Evolutionary conservation across 345 rosid genomes (phyloP).

Genomic region (Kandelia obovata): DNA sequence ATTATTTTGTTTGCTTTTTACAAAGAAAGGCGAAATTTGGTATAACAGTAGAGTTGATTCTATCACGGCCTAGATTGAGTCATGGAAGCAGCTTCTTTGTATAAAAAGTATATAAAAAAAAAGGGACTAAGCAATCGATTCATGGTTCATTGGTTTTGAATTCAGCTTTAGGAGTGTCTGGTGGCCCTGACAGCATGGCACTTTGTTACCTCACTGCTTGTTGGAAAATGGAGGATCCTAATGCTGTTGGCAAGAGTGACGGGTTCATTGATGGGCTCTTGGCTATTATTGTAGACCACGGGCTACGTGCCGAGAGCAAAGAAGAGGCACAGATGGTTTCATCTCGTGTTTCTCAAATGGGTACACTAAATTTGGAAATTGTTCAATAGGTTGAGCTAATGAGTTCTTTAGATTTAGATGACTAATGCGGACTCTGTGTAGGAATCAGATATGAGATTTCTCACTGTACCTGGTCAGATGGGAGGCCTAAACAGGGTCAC

Average conservation of each 20-base stretch:
- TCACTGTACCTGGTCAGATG: conserved; percentile 67
- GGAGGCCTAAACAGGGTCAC: conserved; percentile 81
- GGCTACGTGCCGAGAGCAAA: conserved; percentile 69
- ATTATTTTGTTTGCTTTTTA: conserved; percentile 15
- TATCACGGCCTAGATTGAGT: too few relatives aligned
- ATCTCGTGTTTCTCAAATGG: conserved; percentile 67
- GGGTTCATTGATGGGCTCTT: conserved; percentile 72
- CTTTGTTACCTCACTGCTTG: conserved; percentile 72
- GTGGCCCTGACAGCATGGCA: conserved; percentile 97
- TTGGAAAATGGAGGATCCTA: conserved; percentile 60
- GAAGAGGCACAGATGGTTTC: conserved; percentile 67
- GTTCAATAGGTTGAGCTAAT: not conserved
- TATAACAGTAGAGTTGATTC: too few relatives aligned
- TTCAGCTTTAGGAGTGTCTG: conserved; percentile 85
- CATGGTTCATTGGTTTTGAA: not conserved
- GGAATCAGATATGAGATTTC: conserved; percentile 90
- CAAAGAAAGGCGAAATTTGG: too few relatives aligned
- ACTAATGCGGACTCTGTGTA: conserved; percentile 39
- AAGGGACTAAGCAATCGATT: not conserved
- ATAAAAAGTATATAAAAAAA: too few relatives aligned
- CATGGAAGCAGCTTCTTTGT: too few relatives aligned
- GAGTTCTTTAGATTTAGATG: conserved; percentile 17
- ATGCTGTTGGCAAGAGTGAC: conserved; percentile 24
- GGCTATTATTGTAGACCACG: conserved; percentile 85
- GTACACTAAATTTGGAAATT: conserved; percentile 32